phyloP scores from a whole-genome alignment of 345 rosid species.

The Reutealis trisperma region DNA sequence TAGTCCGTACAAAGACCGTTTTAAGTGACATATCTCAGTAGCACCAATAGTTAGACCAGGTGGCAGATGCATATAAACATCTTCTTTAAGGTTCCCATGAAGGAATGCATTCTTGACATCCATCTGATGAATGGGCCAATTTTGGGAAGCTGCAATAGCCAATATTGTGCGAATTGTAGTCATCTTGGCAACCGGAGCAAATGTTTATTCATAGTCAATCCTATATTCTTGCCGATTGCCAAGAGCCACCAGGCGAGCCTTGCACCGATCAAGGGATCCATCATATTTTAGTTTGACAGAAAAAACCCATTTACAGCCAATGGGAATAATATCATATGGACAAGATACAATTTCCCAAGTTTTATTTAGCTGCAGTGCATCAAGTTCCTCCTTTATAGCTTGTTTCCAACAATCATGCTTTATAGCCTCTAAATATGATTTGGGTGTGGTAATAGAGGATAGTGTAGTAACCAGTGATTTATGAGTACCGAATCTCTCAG shows the following conservation, averaged over 20 bases:
- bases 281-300: not conserved
- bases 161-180: not conserved
- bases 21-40: not conserved
- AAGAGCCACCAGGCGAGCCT: not conserved
- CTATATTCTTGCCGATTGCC: not conserved
- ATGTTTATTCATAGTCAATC: not conserved
- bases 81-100: not conserved
- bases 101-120: not conserved
- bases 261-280: not conserved
- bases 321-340: not conserved
- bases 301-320: not conserved
- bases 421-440: not conserved
- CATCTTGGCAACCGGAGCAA: not conserved
- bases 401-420: not conserved
- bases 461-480: not conserved
- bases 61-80: not conserved
- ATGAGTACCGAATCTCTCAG: not conserved
- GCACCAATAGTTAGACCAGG: not conserved
- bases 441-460: not conserved
- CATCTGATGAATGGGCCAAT: not conserved
- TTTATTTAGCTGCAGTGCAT: not conserved
- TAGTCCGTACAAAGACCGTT: not conserved
- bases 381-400: not conserved
- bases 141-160: slow-evolving; percentile 2
- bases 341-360: not conserved